Percentiles rank a stretch among this genome's conserved stretches.
These are phyloP conservation scores for Chaetomium olivaceum DNA, from an alignment of 2,329 filamentous ascomycete genomes.

Conservation along the genomic window DNA sequence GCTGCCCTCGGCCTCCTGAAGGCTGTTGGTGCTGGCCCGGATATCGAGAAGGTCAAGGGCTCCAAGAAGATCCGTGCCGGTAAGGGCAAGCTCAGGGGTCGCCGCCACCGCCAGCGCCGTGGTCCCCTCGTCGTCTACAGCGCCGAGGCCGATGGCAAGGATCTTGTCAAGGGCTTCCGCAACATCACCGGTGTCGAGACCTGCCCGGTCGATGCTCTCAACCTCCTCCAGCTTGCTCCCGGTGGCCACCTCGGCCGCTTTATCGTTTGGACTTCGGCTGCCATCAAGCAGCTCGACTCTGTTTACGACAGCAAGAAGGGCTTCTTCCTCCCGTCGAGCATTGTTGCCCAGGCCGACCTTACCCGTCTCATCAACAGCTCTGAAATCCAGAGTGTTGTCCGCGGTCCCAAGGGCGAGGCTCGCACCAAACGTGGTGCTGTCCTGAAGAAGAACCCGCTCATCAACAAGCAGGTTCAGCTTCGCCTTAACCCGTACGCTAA, in stretches of 20 bases:
- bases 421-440: slow-evolving; percentile 85
- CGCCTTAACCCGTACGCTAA: slow-evolving; percentile 97
- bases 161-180: slow-evolving; percentile 92
- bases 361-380: slow-evolving; percentile 98
- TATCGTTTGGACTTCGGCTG: slow-evolving; percentile 97
- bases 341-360: slow-evolving; percentile 92
- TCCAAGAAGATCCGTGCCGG: slow-evolving; percentile 97
- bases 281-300: slow-evolving; percentile 93
- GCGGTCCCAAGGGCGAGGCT: slow-evolving; percentile 85
- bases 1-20: slow-evolving; percentile 84
- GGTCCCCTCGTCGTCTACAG: slow-evolving; percentile 98
- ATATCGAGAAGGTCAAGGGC: slow-evolving; percentile 92
- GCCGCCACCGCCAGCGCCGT: slow-evolving; percentile 95
- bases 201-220: slow-evolving; percentile 86
- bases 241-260: slow-evolving; percentile 99
- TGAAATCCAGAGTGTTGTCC: slow-evolving; percentile 95
- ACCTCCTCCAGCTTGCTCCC: slow-evolving; percentile 98
- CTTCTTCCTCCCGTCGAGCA: slow-evolving; percentile 91
- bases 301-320: slow-evolving; percentile 99
- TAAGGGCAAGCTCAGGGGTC: slow-evolving; percentile 98
- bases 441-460: slow-evolving; percentile 99
- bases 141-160: slow-evolving; percentile 91
- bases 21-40: slow-evolving; percentile 83
- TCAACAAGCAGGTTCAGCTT: slow-evolving; percentile 98
- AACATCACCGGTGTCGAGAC: slow-evolving; percentile 99